Percentiles rank a stretch among this genome's conserved stretches.
Conservation (phyloP, 805 yeast species). For the Candida yuanshanica region DNA sequence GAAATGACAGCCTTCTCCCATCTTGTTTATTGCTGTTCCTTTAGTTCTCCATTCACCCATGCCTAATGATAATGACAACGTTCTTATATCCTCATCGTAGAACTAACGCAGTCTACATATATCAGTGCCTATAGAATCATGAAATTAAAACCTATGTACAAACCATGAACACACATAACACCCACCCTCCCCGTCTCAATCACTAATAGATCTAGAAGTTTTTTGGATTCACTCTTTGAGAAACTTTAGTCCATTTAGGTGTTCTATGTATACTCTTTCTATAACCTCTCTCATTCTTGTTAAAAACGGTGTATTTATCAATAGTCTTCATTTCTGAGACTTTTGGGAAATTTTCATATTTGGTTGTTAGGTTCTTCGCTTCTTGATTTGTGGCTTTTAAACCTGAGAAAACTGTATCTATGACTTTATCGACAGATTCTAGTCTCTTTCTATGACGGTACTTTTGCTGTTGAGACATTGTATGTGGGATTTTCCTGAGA, state of each 20-base stretch:
- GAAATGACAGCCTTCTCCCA: too few species aligned
- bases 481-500: constrained; percentile 65
- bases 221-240: constrained; percentile 73
- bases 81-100: too few species aligned
- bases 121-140: too few species aligned
- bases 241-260: constrained; percentile 87
- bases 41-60: too few species aligned
- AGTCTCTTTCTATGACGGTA: constrained; percentile 79
- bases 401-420: constrained; percentile 56
- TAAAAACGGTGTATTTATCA: constrained; percentile 86
- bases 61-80: background rate
- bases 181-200: background rate
- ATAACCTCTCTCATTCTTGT: constrained; percentile 66
- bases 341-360: constrained; percentile 57
- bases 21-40: too few species aligned
- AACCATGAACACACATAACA: constrained; percentile 5
- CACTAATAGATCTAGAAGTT: constrained; percentile 12
- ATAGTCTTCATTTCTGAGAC: constrained; percentile 73
- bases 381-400: constrained; percentile 24
- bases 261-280: constrained; percentile 84
- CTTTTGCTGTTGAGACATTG: constrained; percentile 76
- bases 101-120: too few species aligned
- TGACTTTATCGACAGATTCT: constrained; percentile 72
- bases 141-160: constrained; percentile 11
- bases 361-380: constrained; percentile 13